Evolutionary conservation across 164 flowering plant genomes (phyloP).

Genomic region (Tetrastigma voinierianum): DNA sequence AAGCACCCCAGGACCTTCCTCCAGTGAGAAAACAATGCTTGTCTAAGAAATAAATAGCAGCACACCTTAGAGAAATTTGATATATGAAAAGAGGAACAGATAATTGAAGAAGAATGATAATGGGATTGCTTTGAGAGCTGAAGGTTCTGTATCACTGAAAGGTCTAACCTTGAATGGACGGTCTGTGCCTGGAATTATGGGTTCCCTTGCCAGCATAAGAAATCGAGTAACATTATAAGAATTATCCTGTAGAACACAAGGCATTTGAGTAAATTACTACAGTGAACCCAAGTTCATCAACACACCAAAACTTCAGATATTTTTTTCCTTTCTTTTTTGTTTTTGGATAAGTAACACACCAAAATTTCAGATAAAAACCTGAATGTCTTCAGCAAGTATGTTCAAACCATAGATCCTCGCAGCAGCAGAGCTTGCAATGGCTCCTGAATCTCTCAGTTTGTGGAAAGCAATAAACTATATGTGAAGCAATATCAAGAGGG

Average conservation of each 20-base stretch:
- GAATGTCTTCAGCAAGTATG: constrained; percentile 79
- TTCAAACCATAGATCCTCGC: constrained; percentile 73
- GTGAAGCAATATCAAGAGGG: background rate
- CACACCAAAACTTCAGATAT: constrained; percentile 2
- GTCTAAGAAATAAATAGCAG: constrained; percentile 47
- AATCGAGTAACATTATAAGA: constrained; percentile 86
- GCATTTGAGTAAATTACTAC: constrained; percentile 7
- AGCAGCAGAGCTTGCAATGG: constrained; percentile 87
- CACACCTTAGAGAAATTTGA: constrained; percentile 1
- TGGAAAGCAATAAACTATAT: constrained; percentile 68
- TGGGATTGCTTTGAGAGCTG: background rate
- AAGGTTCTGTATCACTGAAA: background rate
- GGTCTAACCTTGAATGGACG: constrained; percentile 78
- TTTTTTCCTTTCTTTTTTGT: too few species aligned
- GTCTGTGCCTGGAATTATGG: constrained; percentile 76
- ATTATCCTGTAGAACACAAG: constrained; percentile 57
- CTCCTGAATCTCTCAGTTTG: constrained; percentile 74
- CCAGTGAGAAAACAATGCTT: constrained; percentile 89
- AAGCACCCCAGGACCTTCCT: constrained; percentile 91
- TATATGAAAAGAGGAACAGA: constrained; percentile 2
- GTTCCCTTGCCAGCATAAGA: constrained; percentile 91
- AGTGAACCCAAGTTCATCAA: background rate
- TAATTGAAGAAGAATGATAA: background rate
- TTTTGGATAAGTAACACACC: background rate
- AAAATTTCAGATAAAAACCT: constrained; percentile 42